A percentile compares a stretch with the other conserved stretches of the same genome.
Evolutionary conservation across 306 rosid genomes (phyloP).

Genomic region (Spatholobus suberectus): DNA sequence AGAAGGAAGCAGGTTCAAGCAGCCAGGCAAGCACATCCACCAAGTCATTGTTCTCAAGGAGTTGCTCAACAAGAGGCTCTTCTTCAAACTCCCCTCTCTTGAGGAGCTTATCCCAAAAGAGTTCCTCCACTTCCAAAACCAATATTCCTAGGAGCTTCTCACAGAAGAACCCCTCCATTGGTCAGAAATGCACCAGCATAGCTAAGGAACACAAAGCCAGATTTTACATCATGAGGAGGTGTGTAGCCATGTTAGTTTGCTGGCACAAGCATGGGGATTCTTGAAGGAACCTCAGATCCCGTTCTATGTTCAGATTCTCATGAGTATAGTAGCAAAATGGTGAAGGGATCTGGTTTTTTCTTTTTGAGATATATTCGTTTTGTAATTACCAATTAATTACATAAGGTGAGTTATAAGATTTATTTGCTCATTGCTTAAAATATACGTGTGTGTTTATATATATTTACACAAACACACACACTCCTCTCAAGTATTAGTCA

Average conservation of each 20-base stretch:
- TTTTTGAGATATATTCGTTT: conserved; percentile 13
- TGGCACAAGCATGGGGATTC: conserved; percentile 96
- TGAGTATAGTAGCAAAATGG: conserved; percentile 45
- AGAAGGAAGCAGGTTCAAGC: conserved; percentile 65
- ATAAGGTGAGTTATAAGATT: conserved; percentile 39
- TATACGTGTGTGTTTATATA: neutral
- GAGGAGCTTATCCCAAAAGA: conserved; percentile 70
- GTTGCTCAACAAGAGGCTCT: conserved; percentile 68
- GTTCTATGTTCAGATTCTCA: conserved; percentile 34
- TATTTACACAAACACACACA: neutral
- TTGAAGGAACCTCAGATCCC: conserved; percentile 39
- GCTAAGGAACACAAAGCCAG: conserved; percentile 96
- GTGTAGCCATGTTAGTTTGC: conserved; percentile 95
- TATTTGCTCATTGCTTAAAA: conserved; percentile 36
- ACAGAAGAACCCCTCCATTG: conserved; percentile 71
- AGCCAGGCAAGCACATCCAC: conserved; percentile 31
- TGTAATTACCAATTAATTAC: conserved; percentile 52
- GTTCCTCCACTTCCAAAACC: conserved; percentile 55
- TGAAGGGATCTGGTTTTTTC: conserved; percentile 37
- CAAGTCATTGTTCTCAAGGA: conserved; percentile 68
- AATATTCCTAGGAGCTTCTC: conserved; percentile 71
- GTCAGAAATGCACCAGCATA: conserved; percentile 73
- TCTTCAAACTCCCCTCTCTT: conserved; percentile 67
- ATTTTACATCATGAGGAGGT: conserved; percentile 91
- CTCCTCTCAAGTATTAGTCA: neutral